Conservation (phyloP, 768 basidiomycete genomes). For the Amanita phalloides region DNA sequence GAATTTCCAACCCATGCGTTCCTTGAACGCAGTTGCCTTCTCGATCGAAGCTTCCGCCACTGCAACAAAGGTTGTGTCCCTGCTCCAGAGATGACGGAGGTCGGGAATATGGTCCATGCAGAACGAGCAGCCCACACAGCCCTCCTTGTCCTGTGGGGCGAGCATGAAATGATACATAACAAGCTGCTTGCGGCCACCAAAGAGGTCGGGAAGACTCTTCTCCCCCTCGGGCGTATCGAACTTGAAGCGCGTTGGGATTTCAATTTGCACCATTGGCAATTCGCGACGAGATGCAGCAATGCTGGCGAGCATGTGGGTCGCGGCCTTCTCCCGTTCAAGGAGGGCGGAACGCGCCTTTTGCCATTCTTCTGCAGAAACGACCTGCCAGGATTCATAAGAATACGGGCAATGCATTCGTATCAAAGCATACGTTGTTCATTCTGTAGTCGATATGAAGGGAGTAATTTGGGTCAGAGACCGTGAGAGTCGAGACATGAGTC, state of each 20-base stretch:
- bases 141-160: not conserved
- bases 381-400: not conserved
- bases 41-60: not conserved
- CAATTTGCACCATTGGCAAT: not conserved
- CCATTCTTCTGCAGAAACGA: not conserved
- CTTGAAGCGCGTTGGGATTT: not conserved
- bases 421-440: not conserved
- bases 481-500: too few species aligned
- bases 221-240: not conserved
- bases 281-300: not conserved
- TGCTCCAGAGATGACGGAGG: not conserved
- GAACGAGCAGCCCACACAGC: not conserved
- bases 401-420: not conserved
- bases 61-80: not conserved
- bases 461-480: not conserved
- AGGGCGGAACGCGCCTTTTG: not conserved
- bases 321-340: not conserved
- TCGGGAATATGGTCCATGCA: not conserved
- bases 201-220: not conserved
- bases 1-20: slow-evolving; percentile 1
- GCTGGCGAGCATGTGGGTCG: not conserved
- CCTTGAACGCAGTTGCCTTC: not conserved
- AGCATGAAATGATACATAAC: not conserved
- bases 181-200: not conserved
- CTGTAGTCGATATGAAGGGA: not conserved